Evolutionary conservation across 2,329 filamentous ascomycete genomes (phyloP).

Genomic region (Fusarium duplospermum): DNA sequence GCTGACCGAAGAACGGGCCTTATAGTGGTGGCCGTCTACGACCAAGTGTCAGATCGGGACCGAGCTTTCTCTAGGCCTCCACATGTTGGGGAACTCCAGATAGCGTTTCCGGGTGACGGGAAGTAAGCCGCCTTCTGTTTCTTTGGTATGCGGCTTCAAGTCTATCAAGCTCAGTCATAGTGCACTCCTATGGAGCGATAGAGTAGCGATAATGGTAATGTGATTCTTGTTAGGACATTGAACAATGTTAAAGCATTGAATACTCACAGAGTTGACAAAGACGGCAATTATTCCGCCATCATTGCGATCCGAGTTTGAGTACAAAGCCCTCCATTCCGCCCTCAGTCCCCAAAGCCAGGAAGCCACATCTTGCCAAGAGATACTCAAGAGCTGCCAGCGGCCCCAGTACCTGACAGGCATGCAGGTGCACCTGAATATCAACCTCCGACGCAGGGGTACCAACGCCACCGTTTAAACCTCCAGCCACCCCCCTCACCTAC

Average conservation of each 20-base stretch:
- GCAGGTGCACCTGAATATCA: neutral
- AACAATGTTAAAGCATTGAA: neutral
- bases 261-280: neutral
- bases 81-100: neutral
- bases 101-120: neutral
- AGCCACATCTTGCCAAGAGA: neutral
- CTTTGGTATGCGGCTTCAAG: neutral
- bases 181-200: neutral
- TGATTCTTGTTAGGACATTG: neutral
- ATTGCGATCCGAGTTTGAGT: neutral
- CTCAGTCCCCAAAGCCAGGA: neutral
- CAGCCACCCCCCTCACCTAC: neutral
- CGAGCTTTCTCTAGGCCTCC: neutral
- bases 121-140: neutral
- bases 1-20: neutral
- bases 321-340: neutral
- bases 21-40: neutral
- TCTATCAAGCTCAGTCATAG: no score
- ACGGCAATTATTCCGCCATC: neutral
- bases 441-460: neutral
- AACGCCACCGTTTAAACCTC: constrained; percentile 8
- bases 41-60: neutral
- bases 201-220: neutral
- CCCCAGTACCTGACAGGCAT: neutral
- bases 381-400: no score